A percentile compares a stretch with the other conserved stretches of the same genome.
Conservation (phyloP, 495 filamentous ascomycete species). For the Lepidopterella palustris region DNA sequence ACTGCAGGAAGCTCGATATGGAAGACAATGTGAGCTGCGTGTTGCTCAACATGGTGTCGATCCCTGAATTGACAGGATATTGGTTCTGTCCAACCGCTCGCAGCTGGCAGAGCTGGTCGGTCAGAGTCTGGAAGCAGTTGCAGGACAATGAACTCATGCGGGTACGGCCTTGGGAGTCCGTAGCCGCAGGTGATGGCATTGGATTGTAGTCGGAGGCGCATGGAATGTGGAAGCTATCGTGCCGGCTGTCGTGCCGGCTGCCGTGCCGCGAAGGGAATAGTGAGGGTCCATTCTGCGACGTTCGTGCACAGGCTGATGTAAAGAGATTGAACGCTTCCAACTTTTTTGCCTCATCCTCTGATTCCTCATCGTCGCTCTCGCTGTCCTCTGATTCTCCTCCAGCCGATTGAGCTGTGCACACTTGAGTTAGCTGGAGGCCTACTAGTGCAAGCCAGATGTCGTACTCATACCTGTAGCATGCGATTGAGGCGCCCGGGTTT, state of each 20-base stretch:
- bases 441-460: background rate
- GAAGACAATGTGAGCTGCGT: background rate
- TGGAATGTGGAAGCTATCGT: background rate
- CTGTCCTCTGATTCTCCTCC: background rate
- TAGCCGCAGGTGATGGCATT: background rate
- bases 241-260: background rate
- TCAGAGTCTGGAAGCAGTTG: background rate
- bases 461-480: background rate
- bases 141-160: background rate
- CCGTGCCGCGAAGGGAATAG: no score
- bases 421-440: background rate
- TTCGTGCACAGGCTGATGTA: background rate
- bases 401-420: background rate
- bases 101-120: conserved; percentile 1
- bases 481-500: background rate
- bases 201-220: background rate
- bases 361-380: background rate
- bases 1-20: background rate
- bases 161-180: background rate
- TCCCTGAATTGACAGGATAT: background rate
- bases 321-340: background rate
- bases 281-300: background rate
- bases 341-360: background rate
- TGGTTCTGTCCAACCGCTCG: background rate
- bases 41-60: background rate